Percentiles rank a stretch among this genome's conserved stretches.
phyloP scores from a whole-genome alignment of 1,284 basidiomycete species.

The Polyporus tsugae region DNA sequence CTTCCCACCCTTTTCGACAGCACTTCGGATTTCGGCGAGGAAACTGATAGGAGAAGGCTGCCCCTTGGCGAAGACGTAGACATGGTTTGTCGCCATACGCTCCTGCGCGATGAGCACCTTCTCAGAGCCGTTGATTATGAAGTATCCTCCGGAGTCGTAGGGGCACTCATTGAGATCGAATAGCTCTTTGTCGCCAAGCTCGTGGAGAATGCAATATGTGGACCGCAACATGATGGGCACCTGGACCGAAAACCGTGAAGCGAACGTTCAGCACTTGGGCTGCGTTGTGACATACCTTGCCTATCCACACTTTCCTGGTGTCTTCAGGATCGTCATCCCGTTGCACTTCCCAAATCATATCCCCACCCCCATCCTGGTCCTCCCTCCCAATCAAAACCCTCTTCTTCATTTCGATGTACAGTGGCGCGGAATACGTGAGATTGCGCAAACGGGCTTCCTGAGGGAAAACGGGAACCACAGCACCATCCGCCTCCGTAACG shows the following conservation, averaged over 20 bases:
- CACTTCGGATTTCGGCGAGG: slow-evolving; percentile 96
- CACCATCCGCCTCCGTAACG: slow-evolving; percentile 95
- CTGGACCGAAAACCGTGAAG: slow-evolving; percentile 49
- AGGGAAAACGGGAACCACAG: slow-evolving; percentile 94
- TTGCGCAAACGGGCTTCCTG: slow-evolving; percentile 97
- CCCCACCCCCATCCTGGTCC: slow-evolving; percentile 83
- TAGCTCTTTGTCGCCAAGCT: slow-evolving; percentile 81
- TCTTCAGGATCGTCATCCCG: slow-evolving; percentile 71
- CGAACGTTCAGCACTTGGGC: slow-evolving; percentile 11
- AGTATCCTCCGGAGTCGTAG: slow-evolving; percentile 98
- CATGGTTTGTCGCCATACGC: slow-evolving; percentile 99
- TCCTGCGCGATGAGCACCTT: slow-evolving; percentile 99
- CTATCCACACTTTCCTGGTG: slow-evolving; percentile 92
- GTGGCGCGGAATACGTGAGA: slow-evolving; percentile 93
- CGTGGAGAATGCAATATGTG: slow-evolving; percentile 92
- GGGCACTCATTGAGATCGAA: slow-evolving; percentile 97
- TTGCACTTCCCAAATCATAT: slow-evolving; percentile 85
- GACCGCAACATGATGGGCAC: slow-evolving; percentile 98
- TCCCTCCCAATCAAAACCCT: slow-evolving; percentile 83
- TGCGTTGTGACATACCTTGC: slow-evolving; percentile 73
- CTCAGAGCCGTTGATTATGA: slow-evolving; percentile 99
- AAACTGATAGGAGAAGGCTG: slow-evolving; percentile 97
- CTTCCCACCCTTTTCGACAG: slow-evolving; percentile 98
- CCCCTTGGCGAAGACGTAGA: slow-evolving; percentile 99
- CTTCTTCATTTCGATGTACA: slow-evolving; percentile 97